Evolutionary conservation across 208 protist genomes (phyloP).

Genomic region (Crithidia brevicula): DNA sequence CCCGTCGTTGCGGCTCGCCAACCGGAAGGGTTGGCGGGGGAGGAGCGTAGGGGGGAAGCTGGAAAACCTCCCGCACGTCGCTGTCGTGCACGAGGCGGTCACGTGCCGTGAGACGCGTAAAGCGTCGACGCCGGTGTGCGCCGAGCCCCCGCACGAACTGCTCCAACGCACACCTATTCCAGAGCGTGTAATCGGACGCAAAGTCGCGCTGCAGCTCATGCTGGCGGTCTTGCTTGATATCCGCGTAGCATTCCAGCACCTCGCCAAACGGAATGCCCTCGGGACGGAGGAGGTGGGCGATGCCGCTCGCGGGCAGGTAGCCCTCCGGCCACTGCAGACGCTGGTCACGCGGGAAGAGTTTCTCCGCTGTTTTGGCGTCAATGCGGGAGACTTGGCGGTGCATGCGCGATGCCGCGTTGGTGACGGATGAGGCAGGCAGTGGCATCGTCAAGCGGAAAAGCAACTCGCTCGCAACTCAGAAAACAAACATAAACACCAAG

Average conservation of each 20-base stretch:
- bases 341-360: slow-evolving; percentile 58
- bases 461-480: no score
- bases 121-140: slow-evolving; percentile 29
- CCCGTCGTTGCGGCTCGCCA: background rate
- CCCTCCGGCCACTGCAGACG: slow-evolving; percentile 56
- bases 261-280: slow-evolving; percentile 63
- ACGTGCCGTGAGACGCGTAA: slow-evolving; percentile 38
- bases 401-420: slow-evolving; percentile 27
- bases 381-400: slow-evolving; percentile 57
- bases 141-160: slow-evolving; percentile 47
- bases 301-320: slow-evolving; percentile 75
- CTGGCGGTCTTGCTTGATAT: slow-evolving; percentile 41
- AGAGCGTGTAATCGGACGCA: slow-evolving; percentile 78
- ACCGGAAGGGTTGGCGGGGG: slow-evolving; percentile 11
- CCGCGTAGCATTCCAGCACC: slow-evolving; percentile 57
- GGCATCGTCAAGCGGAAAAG: background rate
- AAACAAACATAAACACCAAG: background rate
- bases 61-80: slow-evolving; percentile 42
- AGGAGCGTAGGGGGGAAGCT: slow-evolving; percentile 41
- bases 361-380: slow-evolving; percentile 26
- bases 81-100: slow-evolving; percentile 37
- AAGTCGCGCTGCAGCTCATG: slow-evolving; percentile 81
- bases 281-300: slow-evolving; percentile 70
- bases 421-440: slow-evolving; percentile 5
- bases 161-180: slow-evolving; percentile 54